These are phyloP conservation scores for Galerina sulciceps DNA, from an alignment of 768 basidiomycete genomes.

Conservation along the genomic window DNA sequence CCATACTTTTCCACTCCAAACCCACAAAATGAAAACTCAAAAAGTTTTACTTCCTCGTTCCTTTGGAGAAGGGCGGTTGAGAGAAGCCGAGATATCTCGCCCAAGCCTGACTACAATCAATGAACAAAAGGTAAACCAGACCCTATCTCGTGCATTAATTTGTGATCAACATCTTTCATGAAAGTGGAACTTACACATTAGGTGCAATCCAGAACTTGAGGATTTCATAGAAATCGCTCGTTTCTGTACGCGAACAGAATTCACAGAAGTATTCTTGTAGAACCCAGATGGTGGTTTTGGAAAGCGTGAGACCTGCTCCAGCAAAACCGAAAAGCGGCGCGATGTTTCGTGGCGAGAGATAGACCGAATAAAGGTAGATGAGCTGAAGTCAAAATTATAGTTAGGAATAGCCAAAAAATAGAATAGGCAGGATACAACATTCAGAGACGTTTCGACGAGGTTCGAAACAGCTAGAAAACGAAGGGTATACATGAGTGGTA, in stretches of 20 bases:
- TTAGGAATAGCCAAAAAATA: slow-evolving; percentile 1
- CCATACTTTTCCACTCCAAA: slow-evolving; percentile 5
- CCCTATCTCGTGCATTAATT: slow-evolving; percentile 18
- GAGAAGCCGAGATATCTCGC: slow-evolving; percentile 33
- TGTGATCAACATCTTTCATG: neutral
- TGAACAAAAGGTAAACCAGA: slow-evolving; percentile 36
- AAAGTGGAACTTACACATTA: slow-evolving; percentile 55
- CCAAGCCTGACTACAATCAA: slow-evolving; percentile 40
- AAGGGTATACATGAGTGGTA: slow-evolving; percentile 4
- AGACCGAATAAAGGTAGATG: slow-evolving; percentile 66
- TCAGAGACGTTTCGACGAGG: slow-evolving; percentile 70
- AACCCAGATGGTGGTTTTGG: slow-evolving; percentile 78
- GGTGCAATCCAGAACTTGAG: slow-evolving; percentile 70
- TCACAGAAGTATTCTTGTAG: slow-evolving; percentile 74
- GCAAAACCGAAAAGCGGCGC: slow-evolving; percentile 79
- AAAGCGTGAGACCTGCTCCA: slow-evolving; percentile 70
- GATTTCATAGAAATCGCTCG: slow-evolving; percentile 49
- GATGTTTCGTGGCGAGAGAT: slow-evolving; percentile 48
- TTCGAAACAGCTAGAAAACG: slow-evolving; percentile 64
- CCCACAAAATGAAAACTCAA: slow-evolving; percentile 10
- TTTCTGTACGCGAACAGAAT: slow-evolving; percentile 65
- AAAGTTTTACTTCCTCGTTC: slow-evolving; percentile 5
- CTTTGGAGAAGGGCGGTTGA: slow-evolving; percentile 14
- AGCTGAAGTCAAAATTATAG: slow-evolving; percentile 26
- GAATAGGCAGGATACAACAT: slow-evolving; percentile 38